Conservation (phyloP, 139 green algal genomes). For the Marvania coccoides region DNA sequence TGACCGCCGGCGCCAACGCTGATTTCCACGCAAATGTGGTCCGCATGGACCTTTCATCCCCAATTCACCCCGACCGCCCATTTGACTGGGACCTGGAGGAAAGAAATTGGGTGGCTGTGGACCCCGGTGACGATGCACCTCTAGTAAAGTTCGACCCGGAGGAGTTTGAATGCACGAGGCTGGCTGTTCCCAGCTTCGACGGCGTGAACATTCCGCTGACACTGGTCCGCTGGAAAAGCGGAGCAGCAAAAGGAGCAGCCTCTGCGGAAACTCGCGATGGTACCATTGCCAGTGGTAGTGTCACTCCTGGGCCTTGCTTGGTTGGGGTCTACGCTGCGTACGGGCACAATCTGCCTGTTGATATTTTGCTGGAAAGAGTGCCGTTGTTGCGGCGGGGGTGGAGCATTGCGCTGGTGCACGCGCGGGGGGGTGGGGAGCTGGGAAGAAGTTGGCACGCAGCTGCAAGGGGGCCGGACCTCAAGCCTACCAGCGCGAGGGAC, state of each 20-base stretch:
- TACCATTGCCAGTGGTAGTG: neutral
- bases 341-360: slow-evolving; percentile 48
- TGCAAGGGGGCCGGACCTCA: slow-evolving; percentile 23
- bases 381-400: slow-evolving; percentile 52
- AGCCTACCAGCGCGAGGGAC: slow-evolving; percentile 43
- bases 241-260: neutral
- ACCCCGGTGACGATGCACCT: neutral
- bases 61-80: slow-evolving; percentile 32
- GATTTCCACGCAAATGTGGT: slow-evolving; percentile 24
- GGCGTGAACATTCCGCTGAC: neutral
- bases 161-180: too few species aligned
- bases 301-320: slow-evolving; percentile 25
- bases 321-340: slow-evolving; percentile 72
- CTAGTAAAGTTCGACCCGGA: too few species aligned
- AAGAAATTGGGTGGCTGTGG: neutral
- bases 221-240: neutral
- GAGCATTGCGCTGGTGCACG: slow-evolving; percentile 53
- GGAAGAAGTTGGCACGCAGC: slow-evolving; percentile 64
- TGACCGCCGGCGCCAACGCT: slow-evolving; percentile 44
- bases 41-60: slow-evolving; percentile 37
- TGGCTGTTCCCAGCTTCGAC: slow-evolving; percentile 1
- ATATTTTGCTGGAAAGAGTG: slow-evolving; percentile 39
- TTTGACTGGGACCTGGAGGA: slow-evolving; percentile 26
- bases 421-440: slow-evolving; percentile 69
- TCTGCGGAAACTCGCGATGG: neutral